A percentile compares a stretch with the other conserved stretches of the same genome.
Conservation (phyloP, 2,329 filamentous ascomycete species). For the Colletotrichum tropicale region DNA sequence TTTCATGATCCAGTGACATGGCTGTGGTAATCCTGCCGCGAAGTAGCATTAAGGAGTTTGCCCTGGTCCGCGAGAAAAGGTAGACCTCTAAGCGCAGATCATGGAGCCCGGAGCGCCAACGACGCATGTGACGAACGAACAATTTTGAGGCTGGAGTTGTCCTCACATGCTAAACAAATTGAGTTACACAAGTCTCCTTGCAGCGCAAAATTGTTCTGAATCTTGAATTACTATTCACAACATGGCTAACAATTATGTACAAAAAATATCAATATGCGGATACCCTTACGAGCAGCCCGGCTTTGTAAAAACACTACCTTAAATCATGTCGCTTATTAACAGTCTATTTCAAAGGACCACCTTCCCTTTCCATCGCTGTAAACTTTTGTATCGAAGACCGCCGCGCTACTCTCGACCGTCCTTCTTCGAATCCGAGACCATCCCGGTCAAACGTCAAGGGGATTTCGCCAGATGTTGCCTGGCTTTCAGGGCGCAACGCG, state of each 20-base stretch:
- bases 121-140: neutral
- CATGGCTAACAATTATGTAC: neutral
- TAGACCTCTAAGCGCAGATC: neutral
- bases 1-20: neutral
- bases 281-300: neutral
- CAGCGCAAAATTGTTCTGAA: neutral
- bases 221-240: neutral
- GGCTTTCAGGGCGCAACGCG: neutral
- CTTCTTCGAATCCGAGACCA: neutral
- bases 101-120: rapidly evolving
- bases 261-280: neutral
- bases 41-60: neutral
- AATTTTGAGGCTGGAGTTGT: neutral
- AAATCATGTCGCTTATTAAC: neutral
- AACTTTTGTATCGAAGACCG: slow-evolving; percentile 13
- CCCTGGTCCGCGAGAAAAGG: neutral
- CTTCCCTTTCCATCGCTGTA: neutral
- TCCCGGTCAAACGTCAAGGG: slow-evolving; percentile 5
- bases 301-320: neutral
- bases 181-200: rapidly evolving
- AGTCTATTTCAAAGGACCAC: neutral
- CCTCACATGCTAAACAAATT: neutral
- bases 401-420: neutral
- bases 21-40: rapidly evolving
- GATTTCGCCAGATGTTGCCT: slow-evolving; percentile 12